Base-by-base conservation (phyloP, 805 yeast genomes). In the Lipomyces yamadae region DNA sequence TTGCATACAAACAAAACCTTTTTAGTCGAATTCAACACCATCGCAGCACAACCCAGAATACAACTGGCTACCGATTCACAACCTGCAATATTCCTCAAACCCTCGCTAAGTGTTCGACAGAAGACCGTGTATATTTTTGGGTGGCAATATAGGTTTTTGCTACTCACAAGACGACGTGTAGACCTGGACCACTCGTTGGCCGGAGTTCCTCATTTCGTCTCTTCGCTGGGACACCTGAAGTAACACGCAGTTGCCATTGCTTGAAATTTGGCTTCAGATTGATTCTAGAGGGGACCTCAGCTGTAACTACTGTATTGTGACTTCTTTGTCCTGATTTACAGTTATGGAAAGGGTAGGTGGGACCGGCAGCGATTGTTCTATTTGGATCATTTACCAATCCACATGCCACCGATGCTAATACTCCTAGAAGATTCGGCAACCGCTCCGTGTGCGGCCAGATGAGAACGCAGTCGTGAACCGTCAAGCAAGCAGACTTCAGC, bases 361-460 rank as follows among this genome's bases (percentile, higher is more conserved):
- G 15, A 30, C 10, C 33, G 30, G 13, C 35, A 18, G 24, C 1
- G 24, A 2, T 37, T 30, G 29, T 5, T 37, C 7, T 8, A 15
- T 15, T 42, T 6, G 48, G 7, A 42, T 42, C 4, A 42, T 42
- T 15, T 15, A 32, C 50, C 4, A 10, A 15, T 10, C 8, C 18
- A 24, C 55, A n/a, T 35, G 39, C 52, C 30, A 59, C 56, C n/a
- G 13, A 24, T 35, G 6, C 48, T 42, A n/a, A 42, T 15, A 42
- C 7, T 34, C 5, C 7, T 48, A 66, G 64, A 61, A 61, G 15
- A 4, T 37, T 6, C 64, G 64, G 13, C 67, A 64, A 45, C 61
- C 68, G 4, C 56, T 67, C 30, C 67, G 70, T 8, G 70, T 67
- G 29, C 65, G 67, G 15, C 62, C 70, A 34, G 70, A 67, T 39